Base-by-base conservation (phyloP, 2,329 filamentous ascomycete genomes). In the Clonostachys solani region DNA sequence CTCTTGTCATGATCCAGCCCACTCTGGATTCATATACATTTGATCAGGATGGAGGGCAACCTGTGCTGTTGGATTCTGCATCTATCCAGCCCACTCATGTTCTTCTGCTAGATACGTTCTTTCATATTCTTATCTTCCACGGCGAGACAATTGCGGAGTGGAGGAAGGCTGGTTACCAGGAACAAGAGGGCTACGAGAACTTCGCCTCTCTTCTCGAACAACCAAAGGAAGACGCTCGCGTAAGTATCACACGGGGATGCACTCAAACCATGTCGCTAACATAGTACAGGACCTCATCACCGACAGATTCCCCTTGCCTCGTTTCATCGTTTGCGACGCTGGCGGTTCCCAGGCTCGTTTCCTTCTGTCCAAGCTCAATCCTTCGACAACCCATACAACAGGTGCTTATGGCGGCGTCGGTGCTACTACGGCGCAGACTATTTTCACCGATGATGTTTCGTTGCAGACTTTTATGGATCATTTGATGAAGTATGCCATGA, bases 381-480 rank as follows among this genome's bases (percentile, higher is more conserved):
- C 94, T 1, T 95, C 89, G 2, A 99, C 94, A 5, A 99, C 94
- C 13, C 94, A 99, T 66, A 96, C 94, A 1, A 92, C 87, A 1
- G 89, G 90, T 46, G 87, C 89, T 12, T 97, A 96, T 61, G 94
- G 94, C 47, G 92, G 91, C 51, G 88, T 92, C 43, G 84, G 87
- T 33, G 79, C 81, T 4, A 89, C 92, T 61, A 92, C 87, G 42
- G 92, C 92, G 9, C 94, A 99, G 69, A 99, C 94, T 6, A 99
- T 99, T 59, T 99, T 99, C 72, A 99, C 94, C 1, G 94, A 99
- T 61, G 94, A 99, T 67, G 94, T 99, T 47, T 96, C 91, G 47
- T 74, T 99, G 63, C 92, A 97, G 69, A 97, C 92, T 2, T 99
- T 99, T 65, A 99, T 99, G 94, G 94, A 99, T 61, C 92, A 97